These are phyloP conservation scores for Colletotrichum echinochloae DNA, from an alignment of 2,329 filamentous ascomycete genomes.

Conservation along the genomic window DNA sequence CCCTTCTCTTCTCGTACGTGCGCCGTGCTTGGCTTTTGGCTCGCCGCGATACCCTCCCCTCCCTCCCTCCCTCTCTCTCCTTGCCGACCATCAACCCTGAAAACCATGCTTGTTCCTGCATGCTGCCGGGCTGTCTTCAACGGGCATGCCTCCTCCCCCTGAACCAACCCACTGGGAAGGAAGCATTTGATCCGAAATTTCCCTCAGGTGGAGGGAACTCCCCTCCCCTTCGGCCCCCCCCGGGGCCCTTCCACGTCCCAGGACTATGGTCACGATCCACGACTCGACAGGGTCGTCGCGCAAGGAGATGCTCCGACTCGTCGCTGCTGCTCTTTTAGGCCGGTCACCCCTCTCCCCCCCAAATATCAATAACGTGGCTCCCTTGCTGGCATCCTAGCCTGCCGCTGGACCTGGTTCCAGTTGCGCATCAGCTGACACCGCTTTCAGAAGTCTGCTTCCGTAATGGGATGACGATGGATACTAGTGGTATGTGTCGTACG, in stretches of 20 bases:
- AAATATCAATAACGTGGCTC: constrained; percentile 3
- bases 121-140: background rate
- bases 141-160: background rate
- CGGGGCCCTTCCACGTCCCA: background rate
- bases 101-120: constrained; percentile 7
- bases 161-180: background rate
- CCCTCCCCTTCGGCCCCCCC: background rate
- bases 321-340: background rate
- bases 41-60: no score
- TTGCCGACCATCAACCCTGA: no score
- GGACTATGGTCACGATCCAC: constrained; percentile 3
- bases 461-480: background rate
- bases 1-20: background rate
- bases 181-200: background rate
- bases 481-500: background rate
- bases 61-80: no score
- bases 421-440: background rate
- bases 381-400: background rate
- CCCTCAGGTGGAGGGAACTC: background rate
- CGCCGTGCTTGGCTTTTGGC: background rate
- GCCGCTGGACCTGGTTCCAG: background rate
- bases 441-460: background rate
- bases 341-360: background rate
- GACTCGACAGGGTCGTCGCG: background rate
- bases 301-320: background rate